These are phyloP conservation scores for Raphidocelis subcapitata DNA, from an alignment of 139 green algal genomes.

Conservation along the genomic window DNA sequence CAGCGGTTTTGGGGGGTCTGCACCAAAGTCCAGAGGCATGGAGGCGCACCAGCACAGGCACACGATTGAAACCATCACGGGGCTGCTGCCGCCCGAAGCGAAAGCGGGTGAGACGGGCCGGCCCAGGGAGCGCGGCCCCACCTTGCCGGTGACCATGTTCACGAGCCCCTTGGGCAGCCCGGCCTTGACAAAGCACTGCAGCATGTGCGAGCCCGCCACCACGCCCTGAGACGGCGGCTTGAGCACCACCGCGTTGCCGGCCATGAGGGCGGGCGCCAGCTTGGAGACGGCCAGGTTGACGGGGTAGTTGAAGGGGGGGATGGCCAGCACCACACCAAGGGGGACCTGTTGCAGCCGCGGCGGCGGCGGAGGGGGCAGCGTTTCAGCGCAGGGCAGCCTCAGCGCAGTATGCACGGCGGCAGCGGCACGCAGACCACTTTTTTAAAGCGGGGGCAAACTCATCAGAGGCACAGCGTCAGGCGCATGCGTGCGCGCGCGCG, in stretches of 20 bases:
- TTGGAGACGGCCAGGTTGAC: constrained; percentile 97
- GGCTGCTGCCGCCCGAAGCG: not conserved
- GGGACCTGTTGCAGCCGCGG: constrained; percentile 61
- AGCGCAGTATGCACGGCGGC: not conserved
- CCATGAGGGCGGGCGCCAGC: constrained; percentile 93
- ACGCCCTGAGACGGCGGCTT: constrained; percentile 95
- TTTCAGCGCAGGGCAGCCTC: not conserved
- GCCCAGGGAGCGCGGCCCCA: no score
- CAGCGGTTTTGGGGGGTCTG: constrained; percentile 16
- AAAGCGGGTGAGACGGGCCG: not conserved
- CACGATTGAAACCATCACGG: not conserved
- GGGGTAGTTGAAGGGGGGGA: constrained; percentile 98
- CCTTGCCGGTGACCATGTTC: constrained; percentile 77
- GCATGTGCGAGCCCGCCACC: constrained; percentile 86
- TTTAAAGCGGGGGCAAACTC: not conserved
- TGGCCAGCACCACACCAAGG: constrained; percentile 90
- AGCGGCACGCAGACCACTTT: not conserved
- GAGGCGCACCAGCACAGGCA: not conserved
- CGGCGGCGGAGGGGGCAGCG: not conserved
- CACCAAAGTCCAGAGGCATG: no score
- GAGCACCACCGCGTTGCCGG: constrained; percentile 93
- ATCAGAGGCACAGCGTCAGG: no score
- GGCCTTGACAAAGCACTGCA: constrained; percentile 83
- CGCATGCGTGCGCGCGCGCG: no score
- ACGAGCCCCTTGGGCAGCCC: constrained; percentile 84